These are phyloP conservation scores for Penicillium cosmopolitanum DNA, from an alignment of 495 filamentous ascomycete genomes.

Conservation along the genomic window DNA sequence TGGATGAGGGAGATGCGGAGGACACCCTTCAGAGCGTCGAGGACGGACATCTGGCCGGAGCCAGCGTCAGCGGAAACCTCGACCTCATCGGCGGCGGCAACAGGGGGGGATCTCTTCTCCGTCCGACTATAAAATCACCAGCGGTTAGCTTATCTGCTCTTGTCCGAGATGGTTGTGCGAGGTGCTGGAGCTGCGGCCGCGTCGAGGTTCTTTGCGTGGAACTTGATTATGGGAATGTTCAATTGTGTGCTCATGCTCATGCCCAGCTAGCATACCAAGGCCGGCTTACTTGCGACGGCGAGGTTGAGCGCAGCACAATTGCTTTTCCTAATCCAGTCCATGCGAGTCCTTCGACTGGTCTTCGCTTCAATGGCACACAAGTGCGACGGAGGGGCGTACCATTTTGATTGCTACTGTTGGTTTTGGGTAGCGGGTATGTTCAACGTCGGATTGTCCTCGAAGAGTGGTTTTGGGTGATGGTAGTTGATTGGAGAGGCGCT, in stretches of 20 bases:
- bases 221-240: neutral
- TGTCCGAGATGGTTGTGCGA: neutral
- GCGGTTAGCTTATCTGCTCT: neutral
- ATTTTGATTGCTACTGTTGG: conserved; percentile 42
- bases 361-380: neutral
- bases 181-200: neutral
- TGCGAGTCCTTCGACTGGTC: conserved; percentile 19
- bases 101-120: conserved; percentile 83
- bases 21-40: conserved; percentile 95
- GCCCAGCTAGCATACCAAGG: neutral
- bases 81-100: conserved; percentile 81
- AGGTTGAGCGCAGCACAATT: conserved; percentile 2
- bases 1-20: conserved; percentile 98
- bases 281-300: conserved; percentile 1
- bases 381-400: conserved; percentile 30
- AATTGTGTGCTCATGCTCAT: neutral
- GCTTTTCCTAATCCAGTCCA: conserved; percentile 9
- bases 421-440: conserved; percentile 31
- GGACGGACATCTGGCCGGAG: conserved; percentile 92
- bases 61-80: conserved; percentile 85
- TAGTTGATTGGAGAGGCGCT: conserved; percentile 26
- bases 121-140: conserved; percentile 61
- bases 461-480: conserved; percentile 49
- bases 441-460: conserved; percentile 66
- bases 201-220: neutral